phyloP scores from a whole-genome alignment of 495 filamentous ascomycete genomes.

The Penicillium daleae region DNA sequence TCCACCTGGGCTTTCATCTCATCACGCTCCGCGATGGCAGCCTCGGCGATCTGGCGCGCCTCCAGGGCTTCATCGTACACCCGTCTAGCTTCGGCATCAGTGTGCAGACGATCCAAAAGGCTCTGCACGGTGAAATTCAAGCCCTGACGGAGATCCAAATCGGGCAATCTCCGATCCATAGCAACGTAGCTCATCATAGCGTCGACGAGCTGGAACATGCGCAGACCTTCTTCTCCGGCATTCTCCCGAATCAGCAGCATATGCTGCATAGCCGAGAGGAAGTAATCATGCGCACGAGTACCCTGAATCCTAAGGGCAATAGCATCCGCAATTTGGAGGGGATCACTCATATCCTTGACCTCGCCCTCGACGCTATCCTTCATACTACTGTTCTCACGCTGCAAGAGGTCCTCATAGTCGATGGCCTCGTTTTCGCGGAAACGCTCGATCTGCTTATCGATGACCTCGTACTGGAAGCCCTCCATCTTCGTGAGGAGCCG shows the following conservation, averaged over 20 bases:
- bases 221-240: constrained; percentile 85
- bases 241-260: constrained; percentile 92
- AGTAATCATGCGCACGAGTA: constrained; percentile 88
- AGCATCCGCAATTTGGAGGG: constrained; percentile 88
- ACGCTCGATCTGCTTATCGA: constrained; percentile 96
- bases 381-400: constrained; percentile 86
- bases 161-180: constrained; percentile 93
- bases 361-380: constrained; percentile 90
- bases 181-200: constrained; percentile 98
- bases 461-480: constrained; percentile 95
- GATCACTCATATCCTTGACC: constrained; percentile 92
- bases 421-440: constrained; percentile 94
- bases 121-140: constrained; percentile 97
- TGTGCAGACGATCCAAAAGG: constrained; percentile 91
- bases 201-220: constrained; percentile 98
- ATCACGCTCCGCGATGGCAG: constrained; percentile 93
- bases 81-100: constrained; percentile 90
- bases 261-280: constrained; percentile 93
- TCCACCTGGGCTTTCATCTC: constrained; percentile 93
- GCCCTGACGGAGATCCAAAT: constrained; percentile 96
- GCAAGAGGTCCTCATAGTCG: constrained; percentile 96
- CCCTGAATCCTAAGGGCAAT: constrained; percentile 87
- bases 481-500: constrained; percentile 97
- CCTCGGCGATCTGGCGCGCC: constrained; percentile 88
- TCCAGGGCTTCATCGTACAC: constrained; percentile 89